phyloP scores from a whole-genome alignment of 2,329 filamentous ascomycete species.

The Colletotrichum siamense region DNA sequence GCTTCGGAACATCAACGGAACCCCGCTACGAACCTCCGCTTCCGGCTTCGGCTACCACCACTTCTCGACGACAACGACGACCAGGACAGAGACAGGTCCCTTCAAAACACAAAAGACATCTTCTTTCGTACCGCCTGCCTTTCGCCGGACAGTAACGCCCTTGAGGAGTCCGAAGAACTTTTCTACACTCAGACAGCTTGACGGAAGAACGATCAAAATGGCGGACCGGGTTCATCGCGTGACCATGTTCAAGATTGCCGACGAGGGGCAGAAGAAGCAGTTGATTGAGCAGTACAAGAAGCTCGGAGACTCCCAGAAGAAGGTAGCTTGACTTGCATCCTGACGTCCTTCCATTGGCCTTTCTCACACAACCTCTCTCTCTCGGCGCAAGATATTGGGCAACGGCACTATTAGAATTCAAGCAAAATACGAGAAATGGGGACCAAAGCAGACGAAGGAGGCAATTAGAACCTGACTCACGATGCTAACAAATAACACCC shows the following conservation, averaged over 20 bases:
- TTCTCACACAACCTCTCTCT: neutral
- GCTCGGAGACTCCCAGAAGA: conserved; percentile 44
- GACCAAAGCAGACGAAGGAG: neutral
- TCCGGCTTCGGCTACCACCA: neutral
- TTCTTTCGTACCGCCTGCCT: neutral
- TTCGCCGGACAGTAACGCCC: neutral
- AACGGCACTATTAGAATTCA: neutral
- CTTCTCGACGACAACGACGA: neutral
- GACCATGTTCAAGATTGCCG: conserved; percentile 60
- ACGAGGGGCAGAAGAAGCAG: conserved; percentile 46
- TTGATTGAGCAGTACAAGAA: conserved; percentile 50
- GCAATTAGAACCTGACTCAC: neutral
- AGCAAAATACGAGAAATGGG: neutral
- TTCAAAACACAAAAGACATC: neutral
- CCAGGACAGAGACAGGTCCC: neutral
- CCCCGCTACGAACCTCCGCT: neutral
- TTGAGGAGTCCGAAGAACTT: neutral
- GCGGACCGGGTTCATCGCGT: conserved; percentile 50
- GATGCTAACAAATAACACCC: neutral
- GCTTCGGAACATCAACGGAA: conserved; percentile 1
- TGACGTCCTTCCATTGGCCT: neutral
- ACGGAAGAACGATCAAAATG: conserved; percentile 37
- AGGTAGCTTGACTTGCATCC: conserved; percentile 35
- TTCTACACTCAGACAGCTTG: neutral
- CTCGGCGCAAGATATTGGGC: neutral